Evolutionary conservation across 371 early-diverging fungal species (phyloP).

Genomic region (Haplosporangium sp.): DNA sequence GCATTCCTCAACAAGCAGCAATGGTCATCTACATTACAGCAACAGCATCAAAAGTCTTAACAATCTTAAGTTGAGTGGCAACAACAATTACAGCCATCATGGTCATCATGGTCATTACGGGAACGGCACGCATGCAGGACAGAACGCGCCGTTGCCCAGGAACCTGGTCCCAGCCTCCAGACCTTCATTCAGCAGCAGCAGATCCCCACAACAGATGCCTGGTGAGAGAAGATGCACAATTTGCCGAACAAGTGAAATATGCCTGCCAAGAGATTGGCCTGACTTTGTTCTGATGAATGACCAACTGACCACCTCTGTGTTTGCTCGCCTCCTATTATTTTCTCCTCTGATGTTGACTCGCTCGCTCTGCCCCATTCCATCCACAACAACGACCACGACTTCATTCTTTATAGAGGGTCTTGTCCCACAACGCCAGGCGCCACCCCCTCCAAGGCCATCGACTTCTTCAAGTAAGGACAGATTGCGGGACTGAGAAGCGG

Average conservation of each 20-base stretch:
- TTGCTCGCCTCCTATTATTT: slow-evolving; percentile 1
- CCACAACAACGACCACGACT: slow-evolving; percentile 1
- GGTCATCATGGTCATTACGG: slow-evolving; percentile 4
- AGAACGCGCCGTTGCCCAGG: slow-evolving; percentile 15
- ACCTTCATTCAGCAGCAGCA: slow-evolving; percentile 20
- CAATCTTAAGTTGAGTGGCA: neutral
- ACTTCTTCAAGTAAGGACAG: slow-evolving; percentile 31
- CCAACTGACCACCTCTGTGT: neutral
- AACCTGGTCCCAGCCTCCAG: slow-evolving; percentile 31
- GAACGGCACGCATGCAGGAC: neutral
- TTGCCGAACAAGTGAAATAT: neutral
- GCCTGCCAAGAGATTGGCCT: neutral
- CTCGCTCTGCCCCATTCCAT: neutral
- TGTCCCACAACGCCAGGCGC: slow-evolving; percentile 49
- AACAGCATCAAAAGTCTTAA: slow-evolving; percentile 16
- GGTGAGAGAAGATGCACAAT: slow-evolving; percentile 9
- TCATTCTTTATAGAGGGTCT: slow-evolving; percentile 22
- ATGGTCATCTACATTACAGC: slow-evolving; percentile 25
- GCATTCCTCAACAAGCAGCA: slow-evolving; percentile 16
- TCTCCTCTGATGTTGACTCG: neutral
- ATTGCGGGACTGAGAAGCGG: neutral
- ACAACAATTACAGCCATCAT: slow-evolving; percentile 1
- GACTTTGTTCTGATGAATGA: neutral
- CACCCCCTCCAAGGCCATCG: slow-evolving; percentile 47
- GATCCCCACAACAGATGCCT: slow-evolving; percentile 8